These are phyloP conservation scores for Mycena galericulata DNA, from an alignment of 768 basidiomycete species.

Conservation along the genomic window DNA sequence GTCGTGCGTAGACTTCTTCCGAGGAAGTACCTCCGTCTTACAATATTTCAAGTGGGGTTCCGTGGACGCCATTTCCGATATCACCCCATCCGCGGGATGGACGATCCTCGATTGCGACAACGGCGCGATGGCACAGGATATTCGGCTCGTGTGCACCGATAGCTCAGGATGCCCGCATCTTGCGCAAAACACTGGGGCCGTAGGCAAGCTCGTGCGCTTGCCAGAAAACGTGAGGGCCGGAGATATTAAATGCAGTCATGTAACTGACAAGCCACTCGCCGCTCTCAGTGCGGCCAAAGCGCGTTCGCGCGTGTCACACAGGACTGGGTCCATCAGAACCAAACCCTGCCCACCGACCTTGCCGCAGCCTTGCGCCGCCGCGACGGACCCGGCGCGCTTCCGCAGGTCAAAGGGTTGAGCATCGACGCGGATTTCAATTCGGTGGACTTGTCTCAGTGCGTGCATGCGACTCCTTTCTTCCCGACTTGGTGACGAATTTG, in stretches of 20 bases:
- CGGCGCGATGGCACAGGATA: constrained; percentile 54
- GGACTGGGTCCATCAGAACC: constrained; percentile 56
- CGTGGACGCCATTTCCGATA: constrained; percentile 52
- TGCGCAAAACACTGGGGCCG: constrained; percentile 44
- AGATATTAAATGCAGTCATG: not conserved
- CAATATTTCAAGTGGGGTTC: constrained; percentile 51
- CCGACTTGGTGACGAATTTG: no score
- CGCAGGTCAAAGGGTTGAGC: constrained; percentile 53
- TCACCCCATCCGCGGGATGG: constrained; percentile 66
- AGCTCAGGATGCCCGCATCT: constrained; percentile 25
- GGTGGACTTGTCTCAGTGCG: constrained; percentile 42
- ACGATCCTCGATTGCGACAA: constrained; percentile 60
- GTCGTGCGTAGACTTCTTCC: constrained; percentile 45
- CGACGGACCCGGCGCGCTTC: constrained; percentile 46
- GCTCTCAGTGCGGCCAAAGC: constrained; percentile 51
- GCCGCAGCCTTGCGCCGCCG: constrained; percentile 46
- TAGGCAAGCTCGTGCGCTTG: constrained; percentile 62
- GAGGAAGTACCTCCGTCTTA: not conserved
- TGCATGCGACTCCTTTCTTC: no score
- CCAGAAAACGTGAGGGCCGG: constrained; percentile 59
- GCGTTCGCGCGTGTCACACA: constrained; percentile 57
- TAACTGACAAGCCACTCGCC: not conserved
- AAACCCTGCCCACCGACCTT: constrained; percentile 51
- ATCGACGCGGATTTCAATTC: constrained; percentile 55
- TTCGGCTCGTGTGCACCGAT: constrained; percentile 59